Evolutionary conservation across 805 yeast genomes (phyloP).

Genomic region (Candida quercuum): DNA sequence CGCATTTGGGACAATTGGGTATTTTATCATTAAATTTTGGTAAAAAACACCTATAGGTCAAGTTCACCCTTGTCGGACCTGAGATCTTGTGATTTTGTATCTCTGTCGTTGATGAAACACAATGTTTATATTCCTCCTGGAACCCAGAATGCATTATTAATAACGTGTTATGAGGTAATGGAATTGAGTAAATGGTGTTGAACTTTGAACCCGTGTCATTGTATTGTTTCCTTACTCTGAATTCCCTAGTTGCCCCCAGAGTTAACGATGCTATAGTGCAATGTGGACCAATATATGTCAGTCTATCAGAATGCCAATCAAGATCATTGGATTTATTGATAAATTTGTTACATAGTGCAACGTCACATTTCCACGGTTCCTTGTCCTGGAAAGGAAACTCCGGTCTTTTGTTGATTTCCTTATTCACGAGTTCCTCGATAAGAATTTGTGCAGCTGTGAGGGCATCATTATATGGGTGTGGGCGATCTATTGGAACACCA

Average conservation of each 20-base stretch:
- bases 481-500: slow-evolving; percentile 31
- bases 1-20: slow-evolving; percentile 40
- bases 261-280: slow-evolving; percentile 63
- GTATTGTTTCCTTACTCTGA: slow-evolving; percentile 46
- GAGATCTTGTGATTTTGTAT: slow-evolving; percentile 42
- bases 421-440: slow-evolving; percentile 36
- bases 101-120: slow-evolving; percentile 42
- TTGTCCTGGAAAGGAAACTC: slow-evolving; percentile 33
- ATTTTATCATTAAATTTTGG: slow-evolving; percentile 28
- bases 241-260: slow-evolving; percentile 66
- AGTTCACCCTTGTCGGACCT: slow-evolving; percentile 49
- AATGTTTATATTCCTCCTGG: slow-evolving; percentile 71
- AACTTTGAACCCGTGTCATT: slow-evolving; percentile 23
- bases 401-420: slow-evolving; percentile 26
- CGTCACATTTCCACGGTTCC: slow-evolving; percentile 44
- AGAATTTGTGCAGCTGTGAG: slow-evolving; percentile 35
- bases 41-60: slow-evolving; percentile 59
- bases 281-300: slow-evolving; percentile 69
- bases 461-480: slow-evolving; percentile 32
- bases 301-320: slow-evolving; percentile 74
- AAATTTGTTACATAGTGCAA: slow-evolving; percentile 54
- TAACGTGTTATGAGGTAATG: slow-evolving; percentile 66
- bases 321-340: slow-evolving; percentile 43
- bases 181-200: slow-evolving; percentile 41
- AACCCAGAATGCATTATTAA: slow-evolving; percentile 74